These are phyloP conservation scores for Acacia acuminata DNA, from an alignment of 306 rosid genomes.

Conservation along the genomic window DNA sequence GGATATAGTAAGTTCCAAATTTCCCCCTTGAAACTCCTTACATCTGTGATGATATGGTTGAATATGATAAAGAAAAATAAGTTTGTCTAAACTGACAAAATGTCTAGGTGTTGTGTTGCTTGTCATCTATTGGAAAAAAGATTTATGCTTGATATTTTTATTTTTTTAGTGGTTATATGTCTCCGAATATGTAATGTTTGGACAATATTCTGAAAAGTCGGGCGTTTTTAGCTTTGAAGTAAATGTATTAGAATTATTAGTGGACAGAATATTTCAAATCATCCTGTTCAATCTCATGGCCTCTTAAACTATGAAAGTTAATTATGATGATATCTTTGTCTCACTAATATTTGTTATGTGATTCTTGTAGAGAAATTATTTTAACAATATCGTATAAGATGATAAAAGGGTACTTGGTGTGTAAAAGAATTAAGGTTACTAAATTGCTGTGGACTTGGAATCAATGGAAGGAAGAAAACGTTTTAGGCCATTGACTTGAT, in stretches of 20 bases:
- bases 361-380: neutral
- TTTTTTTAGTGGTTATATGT: constrained; percentile 5
- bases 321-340: too few relatives aligned
- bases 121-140: neutral
- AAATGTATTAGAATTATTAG: neutral
- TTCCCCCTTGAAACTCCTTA: too few relatives aligned
- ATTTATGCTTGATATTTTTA: neutral
- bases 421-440: neutral
- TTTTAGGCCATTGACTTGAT: neutral
- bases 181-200: constrained; percentile 17
- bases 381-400: neutral
- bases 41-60: too few relatives aligned
- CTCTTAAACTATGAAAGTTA: neutral
- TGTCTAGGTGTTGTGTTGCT: too few relatives aligned
- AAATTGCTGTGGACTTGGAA: constrained; percentile 28
- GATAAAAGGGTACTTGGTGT: neutral
- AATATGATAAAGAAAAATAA: too few relatives aligned
- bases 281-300: neutral
- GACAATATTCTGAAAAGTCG: neutral
- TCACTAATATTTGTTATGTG: too few relatives aligned
- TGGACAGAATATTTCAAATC: constrained; percentile 6
- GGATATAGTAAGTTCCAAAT: too few relatives aligned
- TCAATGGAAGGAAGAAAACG: constrained; percentile 31
- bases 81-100: too few relatives aligned
- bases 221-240: constrained; percentile 16